Evolutionary conservation across 768 basidiomycete species (phyloP).

Genomic region (Xerocomus potaroensis): DNA sequence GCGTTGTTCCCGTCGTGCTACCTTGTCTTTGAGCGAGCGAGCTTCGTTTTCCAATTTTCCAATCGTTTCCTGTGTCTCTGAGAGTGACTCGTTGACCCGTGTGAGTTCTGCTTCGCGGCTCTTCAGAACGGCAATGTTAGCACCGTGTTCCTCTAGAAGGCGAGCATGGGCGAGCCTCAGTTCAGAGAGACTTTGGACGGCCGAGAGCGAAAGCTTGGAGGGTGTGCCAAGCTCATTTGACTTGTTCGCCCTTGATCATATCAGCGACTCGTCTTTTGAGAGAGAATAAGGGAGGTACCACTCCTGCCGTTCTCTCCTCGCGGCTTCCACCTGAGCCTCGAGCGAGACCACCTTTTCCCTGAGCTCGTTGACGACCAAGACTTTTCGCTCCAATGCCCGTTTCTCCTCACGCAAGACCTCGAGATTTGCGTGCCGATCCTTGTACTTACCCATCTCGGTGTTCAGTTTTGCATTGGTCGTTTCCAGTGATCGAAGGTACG

Average conservation of each 20-base stretch:
- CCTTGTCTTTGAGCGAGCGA: conserved; percentile 36
- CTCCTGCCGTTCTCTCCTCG: conserved; percentile 50
- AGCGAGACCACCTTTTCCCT: conserved; percentile 51
- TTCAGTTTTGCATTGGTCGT: conserved; percentile 50
- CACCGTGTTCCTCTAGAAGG: conserved; percentile 65
- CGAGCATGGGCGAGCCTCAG: conserved; percentile 61
- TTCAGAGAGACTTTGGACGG: conserved; percentile 54
- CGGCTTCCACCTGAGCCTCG: conserved; percentile 65
- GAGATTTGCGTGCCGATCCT: conserved; percentile 53
- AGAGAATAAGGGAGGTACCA: conserved; percentile 38
- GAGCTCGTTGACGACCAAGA: conserved; percentile 47
- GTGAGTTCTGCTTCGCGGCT: conserved; percentile 50
- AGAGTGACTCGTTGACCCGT: conserved; percentile 34
- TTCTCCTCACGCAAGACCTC: conserved; percentile 78
- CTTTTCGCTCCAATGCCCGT: conserved; percentile 52
- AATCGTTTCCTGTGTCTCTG: conserved; percentile 34
- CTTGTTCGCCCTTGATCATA: conserved; percentile 35
- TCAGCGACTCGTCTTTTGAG: background rate
- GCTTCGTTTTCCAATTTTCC: conserved; percentile 35
- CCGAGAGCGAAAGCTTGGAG: conserved; percentile 46
- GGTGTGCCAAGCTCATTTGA: conserved; percentile 33
- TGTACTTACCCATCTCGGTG: conserved; percentile 49
- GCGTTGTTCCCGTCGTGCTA: conserved; percentile 36
- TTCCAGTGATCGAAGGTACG: conserved; percentile 59
- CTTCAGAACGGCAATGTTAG: conserved; percentile 48